Conservation (phyloP, 441 rosid species). For the Oxalis stricta region DNA sequence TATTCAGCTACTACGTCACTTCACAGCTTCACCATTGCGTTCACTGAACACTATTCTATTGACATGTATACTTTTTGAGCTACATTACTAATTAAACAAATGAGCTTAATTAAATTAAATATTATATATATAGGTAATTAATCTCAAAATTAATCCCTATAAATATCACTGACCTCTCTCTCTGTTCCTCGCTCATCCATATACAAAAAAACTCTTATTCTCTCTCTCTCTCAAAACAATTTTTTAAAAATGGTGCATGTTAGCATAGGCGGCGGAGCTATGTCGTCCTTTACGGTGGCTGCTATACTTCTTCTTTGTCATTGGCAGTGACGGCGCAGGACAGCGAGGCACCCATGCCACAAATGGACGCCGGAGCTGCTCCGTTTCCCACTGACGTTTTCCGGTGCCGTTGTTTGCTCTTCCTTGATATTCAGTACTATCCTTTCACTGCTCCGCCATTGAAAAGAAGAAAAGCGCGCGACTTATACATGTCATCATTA, state of each 20-base stretch:
- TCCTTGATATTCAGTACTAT: conserved; percentile 11
- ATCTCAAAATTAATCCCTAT: background rate
- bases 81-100: too few relatives aligned
- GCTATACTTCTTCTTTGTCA: conserved; percentile 1
- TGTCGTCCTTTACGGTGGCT: background rate
- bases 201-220: background rate
- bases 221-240: background rate
- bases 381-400: conserved; percentile 4
- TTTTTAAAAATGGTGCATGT: conserved; percentile 2
- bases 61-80: too few relatives aligned
- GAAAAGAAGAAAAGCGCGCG: background rate
- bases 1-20: too few relatives aligned
- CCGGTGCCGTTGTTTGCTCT: conserved; percentile 3
- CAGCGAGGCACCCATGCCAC: conserved; percentile 11
- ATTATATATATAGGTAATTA: too few relatives aligned
- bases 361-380: conserved; percentile 14
- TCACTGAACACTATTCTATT: too few relatives aligned
- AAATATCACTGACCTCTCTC: background rate
- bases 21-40: too few relatives aligned
- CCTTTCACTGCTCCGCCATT: conserved; percentile 5
- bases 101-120: too few relatives aligned
- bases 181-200: background rate
- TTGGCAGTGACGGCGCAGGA: conserved; percentile 4
- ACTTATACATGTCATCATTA: background rate
- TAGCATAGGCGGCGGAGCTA: conserved; percentile 3